Evolutionary conservation across 1,139 yeast genomes (phyloP).

Genomic region (Hemisphaericaspora subhashii): DNA sequence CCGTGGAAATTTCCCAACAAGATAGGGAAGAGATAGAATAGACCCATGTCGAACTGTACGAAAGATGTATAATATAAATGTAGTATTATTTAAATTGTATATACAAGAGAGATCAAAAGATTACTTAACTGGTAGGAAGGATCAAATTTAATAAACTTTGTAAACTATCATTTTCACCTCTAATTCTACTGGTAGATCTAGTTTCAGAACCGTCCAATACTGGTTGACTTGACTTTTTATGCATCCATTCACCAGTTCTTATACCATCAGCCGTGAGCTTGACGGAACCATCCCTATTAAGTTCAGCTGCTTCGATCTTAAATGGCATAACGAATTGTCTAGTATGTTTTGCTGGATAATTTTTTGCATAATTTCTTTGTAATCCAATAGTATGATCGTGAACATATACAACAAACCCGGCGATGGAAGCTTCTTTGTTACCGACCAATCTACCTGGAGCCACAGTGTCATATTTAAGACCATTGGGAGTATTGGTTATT

Average conservation of each 20-base stretch:
- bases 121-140: slow-evolving; percentile 12
- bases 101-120: slow-evolving; percentile 3
- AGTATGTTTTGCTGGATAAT: slow-evolving; percentile 43
- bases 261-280: slow-evolving; percentile 44
- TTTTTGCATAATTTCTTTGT: slow-evolving; percentile 42
- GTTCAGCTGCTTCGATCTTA: slow-evolving; percentile 41
- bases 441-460: slow-evolving; percentile 72
- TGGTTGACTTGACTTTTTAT: slow-evolving; percentile 24
- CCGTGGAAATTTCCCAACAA: too few relatives aligned
- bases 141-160: slow-evolving; percentile 33
- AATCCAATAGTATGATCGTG: slow-evolving; percentile 40
- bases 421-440: slow-evolving; percentile 61
- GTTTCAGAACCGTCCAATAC: too few relatives aligned
- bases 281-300: slow-evolving; percentile 37
- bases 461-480: slow-evolving; percentile 56
- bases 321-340: slow-evolving; percentile 49
- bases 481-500: slow-evolving; percentile 72
- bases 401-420: slow-evolving; percentile 64
- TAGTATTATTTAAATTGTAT: slow-evolving; percentile 4
- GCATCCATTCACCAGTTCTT: slow-evolving; percentile 44
- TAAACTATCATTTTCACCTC: slow-evolving; percentile 33
- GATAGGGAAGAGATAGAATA: too few relatives aligned
- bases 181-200: slow-evolving; percentile 33
- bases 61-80: not conserved
- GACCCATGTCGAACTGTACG: not conserved